phyloP scores from a whole-genome alignment of 805 yeast species.

The Torulaspora quercuum region DNA sequence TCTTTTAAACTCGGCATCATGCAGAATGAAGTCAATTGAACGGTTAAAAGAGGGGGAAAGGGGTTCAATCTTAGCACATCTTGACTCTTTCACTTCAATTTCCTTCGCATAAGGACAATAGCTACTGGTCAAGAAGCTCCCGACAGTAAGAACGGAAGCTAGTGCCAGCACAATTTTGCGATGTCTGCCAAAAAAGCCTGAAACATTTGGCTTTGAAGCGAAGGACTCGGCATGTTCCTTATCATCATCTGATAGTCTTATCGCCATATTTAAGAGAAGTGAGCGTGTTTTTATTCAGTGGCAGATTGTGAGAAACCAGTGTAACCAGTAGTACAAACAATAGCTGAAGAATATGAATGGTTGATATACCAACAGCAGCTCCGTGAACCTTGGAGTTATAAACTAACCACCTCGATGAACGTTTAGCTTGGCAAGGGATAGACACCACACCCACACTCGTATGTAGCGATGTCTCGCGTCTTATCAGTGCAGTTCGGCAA shows the following conservation, averaged over 20 bases:
- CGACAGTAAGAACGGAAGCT: conserved; percentile 12
- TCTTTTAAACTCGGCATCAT: conserved; percentile 39
- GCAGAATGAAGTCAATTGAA: conserved; percentile 28
- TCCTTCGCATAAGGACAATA: neutral
- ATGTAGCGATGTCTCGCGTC: no score
- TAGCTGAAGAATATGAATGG: no score
- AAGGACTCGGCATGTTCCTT: neutral
- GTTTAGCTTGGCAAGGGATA: no score
- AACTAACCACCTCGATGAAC: no score
- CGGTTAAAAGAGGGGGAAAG: conserved; percentile 25
- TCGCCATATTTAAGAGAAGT: no score
- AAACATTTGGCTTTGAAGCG: neutral
- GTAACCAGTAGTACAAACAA: no score
- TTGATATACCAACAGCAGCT: no score
- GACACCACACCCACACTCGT: no score
- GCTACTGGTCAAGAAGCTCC: conserved; percentile 1
- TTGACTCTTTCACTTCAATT: neutral
- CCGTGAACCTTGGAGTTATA: no score
- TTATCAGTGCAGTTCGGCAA: no score
- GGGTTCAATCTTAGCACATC: conserved; percentile 25
- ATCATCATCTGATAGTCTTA: neutral
- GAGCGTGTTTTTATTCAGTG: no score
- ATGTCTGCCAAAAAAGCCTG: conserved; percentile 2
- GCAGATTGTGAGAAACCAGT: no score
- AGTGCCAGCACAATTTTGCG: conserved; percentile 10